These are phyloP conservation scores for Claviceps sp. DNA, from an alignment of 2,329 filamentous ascomycete genomes.

Conservation along the genomic window DNA sequence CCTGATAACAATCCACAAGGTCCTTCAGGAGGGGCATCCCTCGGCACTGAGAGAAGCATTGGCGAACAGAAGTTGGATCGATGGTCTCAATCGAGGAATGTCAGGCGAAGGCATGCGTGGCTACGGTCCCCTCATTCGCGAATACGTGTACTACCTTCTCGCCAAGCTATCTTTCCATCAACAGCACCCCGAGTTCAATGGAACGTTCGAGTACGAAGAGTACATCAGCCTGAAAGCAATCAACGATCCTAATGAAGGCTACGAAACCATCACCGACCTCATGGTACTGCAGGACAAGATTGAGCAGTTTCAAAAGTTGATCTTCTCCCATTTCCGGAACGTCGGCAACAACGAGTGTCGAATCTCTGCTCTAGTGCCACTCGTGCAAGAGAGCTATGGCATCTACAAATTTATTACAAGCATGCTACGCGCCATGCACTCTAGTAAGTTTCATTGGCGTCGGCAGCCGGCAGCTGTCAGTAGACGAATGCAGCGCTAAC, in stretches of 20 bases:
- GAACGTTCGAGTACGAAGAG: conserved; percentile 96
- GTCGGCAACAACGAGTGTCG: conserved; percentile 92
- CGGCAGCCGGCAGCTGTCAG: not conserved
- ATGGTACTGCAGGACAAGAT: conserved; percentile 98
- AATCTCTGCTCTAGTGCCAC: conserved; percentile 81
- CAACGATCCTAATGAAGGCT: conserved; percentile 96
- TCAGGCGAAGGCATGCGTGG: conserved; percentile 74
- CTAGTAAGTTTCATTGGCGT: conserved; percentile 42
- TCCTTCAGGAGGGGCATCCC: conserved; percentile 91
- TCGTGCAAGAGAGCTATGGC: conserved; percentile 96
- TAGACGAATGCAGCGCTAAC: conserved; percentile 9
- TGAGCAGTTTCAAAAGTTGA: conserved; percentile 94
- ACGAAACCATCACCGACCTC: conserved; percentile 89
- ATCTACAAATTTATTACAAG: conserved; percentile 99
- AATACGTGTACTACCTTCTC: conserved; percentile 92
- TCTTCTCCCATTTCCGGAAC: conserved; percentile 90
- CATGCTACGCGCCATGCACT: conserved; percentile 98
- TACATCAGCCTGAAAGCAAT: conserved; percentile 97
- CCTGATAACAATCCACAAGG: conserved; percentile 92
- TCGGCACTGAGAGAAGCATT: conserved; percentile 78
- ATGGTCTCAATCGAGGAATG: conserved; percentile 76
- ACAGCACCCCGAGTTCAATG: conserved; percentile 95
- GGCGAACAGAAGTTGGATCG: conserved; percentile 78
- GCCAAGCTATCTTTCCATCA: conserved; percentile 95
- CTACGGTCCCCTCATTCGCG: conserved; percentile 83